These are phyloP conservation scores for Termitomyces eurrhizus DNA, from an alignment of 768 basidiomycete genomes.

Conservation along the genomic window DNA sequence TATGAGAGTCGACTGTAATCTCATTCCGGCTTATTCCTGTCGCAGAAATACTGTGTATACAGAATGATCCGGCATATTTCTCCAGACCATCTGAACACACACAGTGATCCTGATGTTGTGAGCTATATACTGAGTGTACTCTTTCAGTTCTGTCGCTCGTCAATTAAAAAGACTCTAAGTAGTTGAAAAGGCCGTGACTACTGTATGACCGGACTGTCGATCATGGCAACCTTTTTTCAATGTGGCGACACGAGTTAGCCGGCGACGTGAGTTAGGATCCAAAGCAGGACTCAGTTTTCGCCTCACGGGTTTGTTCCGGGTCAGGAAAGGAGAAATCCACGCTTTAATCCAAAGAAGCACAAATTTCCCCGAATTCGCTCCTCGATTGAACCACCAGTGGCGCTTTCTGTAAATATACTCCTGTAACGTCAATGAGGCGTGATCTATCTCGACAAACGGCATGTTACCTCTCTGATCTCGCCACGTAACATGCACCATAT, in stretches of 20 bases:
- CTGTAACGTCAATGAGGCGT: neutral
- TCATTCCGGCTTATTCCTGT: too few relatives aligned
- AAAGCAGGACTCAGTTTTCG: neutral
- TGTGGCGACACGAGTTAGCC: neutral
- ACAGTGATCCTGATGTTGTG: neutral
- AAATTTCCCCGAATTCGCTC: neutral
- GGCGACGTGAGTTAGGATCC: neutral
- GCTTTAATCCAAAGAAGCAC: neutral
- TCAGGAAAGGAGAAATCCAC: neutral
- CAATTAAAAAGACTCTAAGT: neutral
- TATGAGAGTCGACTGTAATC: too few relatives aligned
- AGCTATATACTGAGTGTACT: neutral
- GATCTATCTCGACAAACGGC: neutral
- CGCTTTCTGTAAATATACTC: neutral
- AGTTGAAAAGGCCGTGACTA: neutral
- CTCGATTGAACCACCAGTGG: neutral
- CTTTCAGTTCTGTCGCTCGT: neutral
- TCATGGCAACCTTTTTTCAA: neutral
- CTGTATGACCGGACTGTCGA: constrained; percentile 21
- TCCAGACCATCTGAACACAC: neutral
- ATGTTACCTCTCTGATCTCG: neutral
- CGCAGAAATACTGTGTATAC: too few relatives aligned
- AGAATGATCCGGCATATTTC: neutral
- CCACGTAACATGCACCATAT: neutral
- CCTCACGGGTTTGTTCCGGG: neutral